A percentile compares a stretch with the other conserved stretches of the same genome.
Conservation (phyloP, 768 basidiomycete genomes). For the Auricularia cornea region DNA sequence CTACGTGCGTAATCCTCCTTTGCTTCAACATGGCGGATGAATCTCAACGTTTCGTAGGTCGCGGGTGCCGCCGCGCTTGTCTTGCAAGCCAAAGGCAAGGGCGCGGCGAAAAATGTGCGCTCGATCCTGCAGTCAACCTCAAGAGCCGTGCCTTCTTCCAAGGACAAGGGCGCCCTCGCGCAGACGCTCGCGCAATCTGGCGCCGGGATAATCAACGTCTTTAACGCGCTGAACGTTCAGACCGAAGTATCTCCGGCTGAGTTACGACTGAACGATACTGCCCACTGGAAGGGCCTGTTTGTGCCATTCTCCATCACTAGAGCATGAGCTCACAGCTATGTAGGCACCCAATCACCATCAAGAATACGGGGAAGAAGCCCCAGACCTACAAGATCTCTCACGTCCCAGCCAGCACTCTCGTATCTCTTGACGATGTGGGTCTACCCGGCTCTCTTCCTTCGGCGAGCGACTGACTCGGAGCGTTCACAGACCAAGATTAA, state of each 20-base stretch:
- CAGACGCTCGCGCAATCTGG: conserved; percentile 48
- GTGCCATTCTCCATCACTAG: too few relatives aligned
- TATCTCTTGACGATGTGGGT: conserved; percentile 22
- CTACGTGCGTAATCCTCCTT: background rate
- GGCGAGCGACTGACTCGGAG: too few relatives aligned
- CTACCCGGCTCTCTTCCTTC: too few relatives aligned
- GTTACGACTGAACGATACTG: conserved; percentile 57
- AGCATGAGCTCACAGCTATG: too few relatives aligned
- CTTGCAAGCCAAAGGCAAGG: conserved; percentile 32
- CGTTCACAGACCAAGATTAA: conserved; percentile 32
- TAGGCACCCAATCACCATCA: conserved; percentile 26
- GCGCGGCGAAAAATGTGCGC: conserved; percentile 25
- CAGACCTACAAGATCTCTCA: conserved; percentile 44
- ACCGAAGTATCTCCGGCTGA: conserved; percentile 48
- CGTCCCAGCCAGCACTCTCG: conserved; percentile 48
- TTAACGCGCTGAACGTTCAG: conserved; percentile 44
- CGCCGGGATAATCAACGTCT: conserved; percentile 49
- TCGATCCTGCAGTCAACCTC: conserved; percentile 44
- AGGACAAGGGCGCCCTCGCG: conserved; percentile 40
- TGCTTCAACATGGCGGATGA: too few relatives aligned
- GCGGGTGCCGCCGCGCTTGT: conserved; percentile 39
- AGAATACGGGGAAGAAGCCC: conserved; percentile 36
- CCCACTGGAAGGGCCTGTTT: conserved; percentile 32
- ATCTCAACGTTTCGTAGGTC: conserved; percentile 36
- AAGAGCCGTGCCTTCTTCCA: conserved; percentile 32